Base-by-base conservation (phyloP, 257 asterid genomes). In the Eustoma russellianum region DNA sequence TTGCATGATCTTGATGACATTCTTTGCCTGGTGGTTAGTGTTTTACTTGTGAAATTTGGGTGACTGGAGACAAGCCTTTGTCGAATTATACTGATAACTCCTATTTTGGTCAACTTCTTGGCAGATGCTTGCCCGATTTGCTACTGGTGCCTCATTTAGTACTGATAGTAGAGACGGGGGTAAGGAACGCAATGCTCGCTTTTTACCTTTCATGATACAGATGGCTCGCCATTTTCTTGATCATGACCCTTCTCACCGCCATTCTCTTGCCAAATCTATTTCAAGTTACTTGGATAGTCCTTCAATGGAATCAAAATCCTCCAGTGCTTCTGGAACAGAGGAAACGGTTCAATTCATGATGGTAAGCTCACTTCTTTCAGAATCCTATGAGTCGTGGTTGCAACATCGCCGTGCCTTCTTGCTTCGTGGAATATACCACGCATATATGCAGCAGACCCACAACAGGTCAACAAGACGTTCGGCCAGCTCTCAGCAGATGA, bases 71-170 rank as follows among this genome's bases (percentile, higher is more conserved):
- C 46, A 28, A 16, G n/a, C 14, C 5, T 9, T 49, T 14, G 1
- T 19, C 24, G 6, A 12, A 15, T 30, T 46, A 34, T 13, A 18
- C 55, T 44, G 34, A 3, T 24, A 13, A 0, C 19, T 50, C 17
- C 28, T 51, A 33, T 43, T 47, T 30, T 28, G 33, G 8, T 57
- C 8, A 17, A 49, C 40, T 53, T 61, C 17, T 51, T 73, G 55
- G 69, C 95, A 92, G 99, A 88, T 92, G 99, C 86, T 92, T 33
- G 97, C 99, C 67, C 88, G 99, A 62, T 92, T 92, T 68, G 99
- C 95, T 13, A 92, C 95, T 0, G 95, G 99, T 33, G 99, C 99
- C 51, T 76, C 87, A 33, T 92, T 92, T 65, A 88, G 77, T 65
- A 77, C 84, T 12, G 99, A 88, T 55, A 0, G 94, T 66, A 79